These are phyloP conservation scores for Spongispora temasekensis DNA, from an alignment of 1,284 basidiomycete species.

Conservation along the genomic window DNA sequence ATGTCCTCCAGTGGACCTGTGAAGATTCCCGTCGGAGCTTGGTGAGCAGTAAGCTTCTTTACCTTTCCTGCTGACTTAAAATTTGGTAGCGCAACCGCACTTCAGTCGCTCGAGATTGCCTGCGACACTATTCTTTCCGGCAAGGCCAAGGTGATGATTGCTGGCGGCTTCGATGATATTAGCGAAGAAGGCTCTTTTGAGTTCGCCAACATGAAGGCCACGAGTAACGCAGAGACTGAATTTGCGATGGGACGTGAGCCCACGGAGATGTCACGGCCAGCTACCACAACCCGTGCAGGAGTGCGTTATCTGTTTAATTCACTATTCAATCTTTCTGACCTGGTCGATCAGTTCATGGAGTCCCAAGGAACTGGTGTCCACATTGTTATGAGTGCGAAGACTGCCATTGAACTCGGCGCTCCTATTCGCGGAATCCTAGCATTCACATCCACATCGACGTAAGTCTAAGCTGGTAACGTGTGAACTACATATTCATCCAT, in stretches of 20 bases:
- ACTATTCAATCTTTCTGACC: conserved; percentile 15
- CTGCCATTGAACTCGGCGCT: conserved; percentile 91
- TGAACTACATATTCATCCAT: conserved; percentile 13
- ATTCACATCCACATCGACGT: conserved; percentile 97
- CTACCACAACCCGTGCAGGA: conserved; percentile 93
- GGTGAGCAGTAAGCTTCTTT: conserved; percentile 50
- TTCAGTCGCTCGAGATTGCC: conserved; percentile 98
- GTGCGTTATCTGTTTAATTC: conserved; percentile 42
- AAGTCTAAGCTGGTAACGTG: conserved; percentile 36
- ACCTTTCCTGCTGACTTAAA: conserved; percentile 6
- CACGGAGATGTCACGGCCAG: conserved; percentile 97
- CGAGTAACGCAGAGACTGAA: conserved; percentile 94
- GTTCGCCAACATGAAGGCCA: conserved; percentile 99
- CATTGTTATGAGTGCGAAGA: conserved; percentile 95
- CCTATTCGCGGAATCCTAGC: conserved; percentile 93
- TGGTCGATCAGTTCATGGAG: conserved; percentile 82
- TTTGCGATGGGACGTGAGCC: conserved; percentile 99
- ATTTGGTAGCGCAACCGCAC: conserved; percentile 79
- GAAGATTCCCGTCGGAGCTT: conserved; percentile 98
- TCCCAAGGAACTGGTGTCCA: conserved; percentile 96
- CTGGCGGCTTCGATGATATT: conserved; percentile 98
- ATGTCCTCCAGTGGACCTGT: conserved; percentile 95
- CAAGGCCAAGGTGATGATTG: conserved; percentile 99
- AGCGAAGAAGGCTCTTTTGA: conserved; percentile 97
- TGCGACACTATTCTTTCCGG: conserved; percentile 92